Percentiles rank a stretch among this genome's conserved stretches.
phyloP scores from a whole-genome alignment of 2,329 filamentous ascomycete species.

The Diplocarpon mali region DNA sequence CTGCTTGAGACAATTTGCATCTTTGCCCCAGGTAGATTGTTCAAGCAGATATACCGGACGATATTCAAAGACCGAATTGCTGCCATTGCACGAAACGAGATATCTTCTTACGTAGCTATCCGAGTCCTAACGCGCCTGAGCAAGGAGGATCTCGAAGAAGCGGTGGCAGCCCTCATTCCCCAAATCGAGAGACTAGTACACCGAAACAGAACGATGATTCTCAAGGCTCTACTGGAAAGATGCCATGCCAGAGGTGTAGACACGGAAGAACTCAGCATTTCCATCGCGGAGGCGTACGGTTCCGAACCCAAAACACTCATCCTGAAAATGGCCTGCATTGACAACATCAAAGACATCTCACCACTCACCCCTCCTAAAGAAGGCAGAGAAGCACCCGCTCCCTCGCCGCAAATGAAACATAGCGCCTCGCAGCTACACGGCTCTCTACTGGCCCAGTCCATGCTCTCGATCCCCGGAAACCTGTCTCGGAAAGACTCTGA shows the following conservation, averaged over 20 bases:
- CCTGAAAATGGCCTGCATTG: slow-evolving; percentile 47
- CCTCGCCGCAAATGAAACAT: slow-evolving; percentile 22
- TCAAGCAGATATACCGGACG: slow-evolving; percentile 75
- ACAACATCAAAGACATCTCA: slow-evolving; percentile 39
- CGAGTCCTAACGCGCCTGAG: slow-evolving; percentile 72
- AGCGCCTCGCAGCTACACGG: slow-evolving; percentile 59
- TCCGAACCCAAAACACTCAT: slow-evolving; percentile 40
- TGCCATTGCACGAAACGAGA: slow-evolving; percentile 76
- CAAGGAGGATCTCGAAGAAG: slow-evolving; percentile 72
- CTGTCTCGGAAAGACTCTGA: slow-evolving; percentile 37
- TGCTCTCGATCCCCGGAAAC: slow-evolving; percentile 63
- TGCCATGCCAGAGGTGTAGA: slow-evolving; percentile 58
- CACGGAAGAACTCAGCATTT: slow-evolving; percentile 39
- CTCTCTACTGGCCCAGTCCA: slow-evolving; percentile 67
- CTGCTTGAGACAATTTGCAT: slow-evolving; percentile 79
- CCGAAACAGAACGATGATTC: slow-evolving; percentile 64
- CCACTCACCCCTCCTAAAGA: slow-evolving; percentile 28
- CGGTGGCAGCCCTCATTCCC: slow-evolving; percentile 59
- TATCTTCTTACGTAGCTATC: slow-evolving; percentile 79
- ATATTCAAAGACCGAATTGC: slow-evolving; percentile 72
- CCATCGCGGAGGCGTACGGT: slow-evolving; percentile 44
- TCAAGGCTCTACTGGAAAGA: slow-evolving; percentile 74
- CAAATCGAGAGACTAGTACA: slow-evolving; percentile 64
- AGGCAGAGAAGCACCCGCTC: slow-evolving; percentile 21
- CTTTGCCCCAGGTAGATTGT: slow-evolving; percentile 73